These are phyloP conservation scores for Collybiopsis luxurians DNA, from an alignment of 768 basidiomycete species.

Conservation along the genomic window DNA sequence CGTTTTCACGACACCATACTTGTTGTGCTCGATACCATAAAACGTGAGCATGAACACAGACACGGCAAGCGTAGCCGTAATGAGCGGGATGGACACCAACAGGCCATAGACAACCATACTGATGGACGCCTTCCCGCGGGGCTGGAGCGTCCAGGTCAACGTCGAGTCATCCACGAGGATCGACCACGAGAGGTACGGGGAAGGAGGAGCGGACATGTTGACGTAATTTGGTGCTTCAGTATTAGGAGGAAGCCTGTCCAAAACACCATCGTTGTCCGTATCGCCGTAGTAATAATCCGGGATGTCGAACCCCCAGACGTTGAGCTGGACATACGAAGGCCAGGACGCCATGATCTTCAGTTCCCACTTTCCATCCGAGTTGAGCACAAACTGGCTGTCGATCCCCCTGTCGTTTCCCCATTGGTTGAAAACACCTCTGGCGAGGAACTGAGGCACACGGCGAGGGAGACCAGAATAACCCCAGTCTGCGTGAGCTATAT, in stretches of 20 bases:
- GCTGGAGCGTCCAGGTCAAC: conserved; percentile 75
- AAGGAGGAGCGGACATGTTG: conserved; percentile 89
- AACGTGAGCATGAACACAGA: conserved; percentile 92
- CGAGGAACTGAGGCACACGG: conserved; percentile 84
- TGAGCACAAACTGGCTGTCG: conserved; percentile 61
- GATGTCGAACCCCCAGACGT: conserved; percentile 80
- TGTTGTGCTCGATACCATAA: conserved; percentile 94
- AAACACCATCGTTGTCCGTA: conserved; percentile 77
- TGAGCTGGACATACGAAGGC: conserved; percentile 89
- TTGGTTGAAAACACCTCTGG: conserved; percentile 84
- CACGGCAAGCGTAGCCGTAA: conserved; percentile 83
- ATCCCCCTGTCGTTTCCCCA: conserved; percentile 93
- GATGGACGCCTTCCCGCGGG: conserved; percentile 77
- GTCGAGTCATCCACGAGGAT: conserved; percentile 75
- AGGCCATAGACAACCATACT: conserved; percentile 89
- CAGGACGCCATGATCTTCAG: conserved; percentile 87
- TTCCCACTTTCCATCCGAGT: conserved; percentile 70
- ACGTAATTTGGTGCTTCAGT: conserved; percentile 81
- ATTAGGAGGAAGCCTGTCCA: conserved; percentile 92
- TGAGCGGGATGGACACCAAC: conserved; percentile 74
- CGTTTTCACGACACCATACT: conserved; percentile 76
- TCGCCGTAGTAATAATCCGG: conserved; percentile 89
- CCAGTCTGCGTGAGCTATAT: conserved; percentile 75
- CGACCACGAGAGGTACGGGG: conserved; percentile 86
- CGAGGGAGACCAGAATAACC: conserved; percentile 52